phyloP scores from a whole-genome alignment of 225 moss, liverwort and hornwort genomes.

The Physcomitrellopsis africana region DNA sequence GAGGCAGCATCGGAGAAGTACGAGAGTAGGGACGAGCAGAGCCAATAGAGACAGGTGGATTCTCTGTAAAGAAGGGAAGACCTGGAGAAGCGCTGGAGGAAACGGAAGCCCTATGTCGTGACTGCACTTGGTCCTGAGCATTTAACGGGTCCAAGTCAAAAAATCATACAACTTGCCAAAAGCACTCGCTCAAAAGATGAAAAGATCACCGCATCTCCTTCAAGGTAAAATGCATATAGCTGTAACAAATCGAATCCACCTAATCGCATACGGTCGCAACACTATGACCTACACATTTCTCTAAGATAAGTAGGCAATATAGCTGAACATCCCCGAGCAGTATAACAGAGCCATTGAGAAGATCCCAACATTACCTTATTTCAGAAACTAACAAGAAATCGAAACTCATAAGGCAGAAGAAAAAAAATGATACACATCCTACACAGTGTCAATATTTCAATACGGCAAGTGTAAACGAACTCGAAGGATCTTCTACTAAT shows the following conservation, averaged over 20 bases:
- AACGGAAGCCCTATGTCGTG: slow-evolving; percentile 29
- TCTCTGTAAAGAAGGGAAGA: slow-evolving; percentile 26
- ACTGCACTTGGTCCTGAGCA: slow-evolving; percentile 42
- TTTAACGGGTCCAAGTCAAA: slow-evolving; percentile 8
- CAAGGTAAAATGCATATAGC: neutral
- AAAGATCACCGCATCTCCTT: slow-evolving; percentile 7
- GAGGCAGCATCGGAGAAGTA: slow-evolving; percentile 31
- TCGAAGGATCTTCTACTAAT: neutral
- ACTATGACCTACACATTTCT: slow-evolving; percentile 19
- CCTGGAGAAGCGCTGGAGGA: slow-evolving; percentile 33
- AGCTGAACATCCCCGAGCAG: slow-evolving; percentile 16
- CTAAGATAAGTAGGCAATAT: neutral
- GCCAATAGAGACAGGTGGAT: slow-evolving; percentile 30
- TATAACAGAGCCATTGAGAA: neutral
- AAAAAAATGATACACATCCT: slow-evolving; percentile 2
- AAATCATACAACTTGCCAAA: neutral
- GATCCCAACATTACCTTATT: neutral
- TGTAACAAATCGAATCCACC: slow-evolving; percentile 9
- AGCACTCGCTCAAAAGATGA: neutral
- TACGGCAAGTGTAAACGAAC: neutral
- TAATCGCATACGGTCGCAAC: slow-evolving; percentile 12
- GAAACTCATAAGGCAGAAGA: neutral
- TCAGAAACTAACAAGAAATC: slow-evolving; percentile 6
- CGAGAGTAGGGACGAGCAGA: slow-evolving; percentile 31
- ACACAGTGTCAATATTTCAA: slow-evolving; percentile 8